phyloP scores from a whole-genome alignment of 768 basidiomycete genomes.

The Botryobasidium botryosum region DNA sequence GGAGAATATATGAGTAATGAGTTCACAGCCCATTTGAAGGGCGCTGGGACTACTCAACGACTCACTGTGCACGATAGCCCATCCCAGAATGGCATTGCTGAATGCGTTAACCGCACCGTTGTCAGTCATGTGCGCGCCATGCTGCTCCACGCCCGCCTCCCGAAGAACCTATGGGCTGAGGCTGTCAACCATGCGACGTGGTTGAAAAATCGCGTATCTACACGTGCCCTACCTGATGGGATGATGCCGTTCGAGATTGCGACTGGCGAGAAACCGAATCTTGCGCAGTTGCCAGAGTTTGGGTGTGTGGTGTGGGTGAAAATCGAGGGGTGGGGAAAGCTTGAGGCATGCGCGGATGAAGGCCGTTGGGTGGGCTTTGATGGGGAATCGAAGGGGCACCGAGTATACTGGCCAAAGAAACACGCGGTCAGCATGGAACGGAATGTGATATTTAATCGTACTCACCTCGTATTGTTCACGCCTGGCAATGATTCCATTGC shows the following conservation, averaged over 20 bases:
- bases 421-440: too few species aligned
- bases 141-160: constrained; percentile 15
- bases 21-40: constrained; percentile 13
- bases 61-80: constrained; percentile 18
- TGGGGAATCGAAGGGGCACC: too few species aligned
- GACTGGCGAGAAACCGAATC: constrained; percentile 4
- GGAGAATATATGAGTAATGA: constrained; percentile 17
- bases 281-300: not conserved
- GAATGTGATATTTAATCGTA: too few species aligned
- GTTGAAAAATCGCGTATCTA: not conserved
- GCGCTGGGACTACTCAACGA: constrained; percentile 16
- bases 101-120: constrained; percentile 18
- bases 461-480: too few species aligned
- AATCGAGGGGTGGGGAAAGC: too few species aligned
- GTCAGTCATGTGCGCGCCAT: constrained; percentile 16
- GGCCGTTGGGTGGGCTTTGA: too few species aligned
- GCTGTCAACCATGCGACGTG: constrained; percentile 2
- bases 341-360: too few species aligned
- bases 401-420: too few species aligned
- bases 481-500: too few species aligned
- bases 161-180: constrained; percentile 8
- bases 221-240: not conserved
- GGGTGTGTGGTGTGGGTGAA: constrained; percentile 4
- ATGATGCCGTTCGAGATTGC: constrained; percentile 1
- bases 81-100: constrained; percentile 20